Conservation (phyloP, 129 eudicot species). For the Kitagawia praeruptora region DNA sequence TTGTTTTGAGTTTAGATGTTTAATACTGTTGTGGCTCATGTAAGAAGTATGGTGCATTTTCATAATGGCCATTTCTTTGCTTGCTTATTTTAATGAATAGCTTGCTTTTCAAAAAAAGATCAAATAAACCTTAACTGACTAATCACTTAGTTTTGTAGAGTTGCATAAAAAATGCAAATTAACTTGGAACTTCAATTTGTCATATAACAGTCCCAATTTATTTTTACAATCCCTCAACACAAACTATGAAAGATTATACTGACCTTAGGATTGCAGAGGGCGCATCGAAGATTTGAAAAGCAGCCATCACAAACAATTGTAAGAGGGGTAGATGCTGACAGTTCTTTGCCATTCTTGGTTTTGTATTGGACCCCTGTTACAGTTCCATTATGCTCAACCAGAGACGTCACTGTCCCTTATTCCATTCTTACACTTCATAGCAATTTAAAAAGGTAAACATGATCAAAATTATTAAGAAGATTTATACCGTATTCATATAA, state of each 20-base stretch:
- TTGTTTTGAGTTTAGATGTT: too few relatives aligned
- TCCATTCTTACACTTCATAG: conserved; percentile 51
- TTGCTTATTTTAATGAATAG: too few relatives aligned
- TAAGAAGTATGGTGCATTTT: too few relatives aligned
- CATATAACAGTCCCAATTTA: too few relatives aligned
- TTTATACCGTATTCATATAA: too few relatives aligned
- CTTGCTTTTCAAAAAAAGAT: neutral
- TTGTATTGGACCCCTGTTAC: conserved; percentile 72
- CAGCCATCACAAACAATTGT: conserved; percentile 88
- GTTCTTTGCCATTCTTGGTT: conserved; percentile 46
- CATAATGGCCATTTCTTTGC: too few relatives aligned
- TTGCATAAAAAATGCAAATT: too few relatives aligned
- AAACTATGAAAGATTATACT: neutral
- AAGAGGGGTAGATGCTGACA: conserved; percentile 64
- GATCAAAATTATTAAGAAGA: neutral
- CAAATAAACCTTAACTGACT: too few relatives aligned
- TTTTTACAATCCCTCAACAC: neutral
- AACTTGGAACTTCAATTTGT: too few relatives aligned
- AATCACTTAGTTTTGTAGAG: too few relatives aligned
- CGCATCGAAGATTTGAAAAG: conserved; percentile 68
- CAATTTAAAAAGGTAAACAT: neutral
- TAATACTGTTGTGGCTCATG: too few relatives aligned
- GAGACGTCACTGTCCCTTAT: conserved; percentile 84
- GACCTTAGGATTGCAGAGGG: conserved; percentile 82
- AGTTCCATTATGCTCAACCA: conserved; percentile 66